Evolutionary conservation across 768 basidiomycete species (phyloP), one percentile per base, ranked within the genome.

Genomic region (Cystobasidium onofrii): DNA sequence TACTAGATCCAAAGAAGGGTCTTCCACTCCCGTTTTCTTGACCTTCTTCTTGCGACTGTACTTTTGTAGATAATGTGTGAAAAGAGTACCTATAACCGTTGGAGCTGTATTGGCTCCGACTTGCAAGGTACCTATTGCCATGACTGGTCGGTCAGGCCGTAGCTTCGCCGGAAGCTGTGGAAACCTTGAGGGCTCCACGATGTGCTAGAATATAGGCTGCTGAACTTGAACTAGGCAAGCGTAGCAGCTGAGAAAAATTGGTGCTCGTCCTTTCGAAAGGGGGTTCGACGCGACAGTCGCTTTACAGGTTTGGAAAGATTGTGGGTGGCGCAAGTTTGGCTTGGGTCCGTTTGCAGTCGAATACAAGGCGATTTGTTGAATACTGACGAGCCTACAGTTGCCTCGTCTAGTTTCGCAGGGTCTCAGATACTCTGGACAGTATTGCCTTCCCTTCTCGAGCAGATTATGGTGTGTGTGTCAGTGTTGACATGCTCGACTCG

Each of bases 11-110:
- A 46, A n/a, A 29, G 78, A 75, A 10, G 77, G 77, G 23, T 75
- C 77, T 71, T 33, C 78, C 64, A 46, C 75, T 10, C 65, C 65
- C 4, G 50, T 36, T 76, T 44, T 78, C 77, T 10, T 79, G 75
- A 54, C 77, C 73, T 60, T 79, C 77, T 69, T 78, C 76, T 18
- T 76, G 72, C 64, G 75, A 64, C 76, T 77, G 1, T 77, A 74
- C 20, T 76, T 73, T 13, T 76, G 64, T 17, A 80, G 62, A 52
- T 81, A 73, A 62, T 80, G 81, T 0, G 70, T 70, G 72, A 82
- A 76, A 75, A 81, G 82, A 17, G 80, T 79, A 1, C 75, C 76
- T 9, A 80, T 74, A 39, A 81, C 81, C 1, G 79, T 78, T 0
- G 81, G 81, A 0, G 81, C 46, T n/a, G 55, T 60, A n/a, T 27